These are phyloP conservation scores for Curvularia lunata DNA, from an alignment of 2,329 filamentous ascomycete species.

Conservation along the genomic window DNA sequence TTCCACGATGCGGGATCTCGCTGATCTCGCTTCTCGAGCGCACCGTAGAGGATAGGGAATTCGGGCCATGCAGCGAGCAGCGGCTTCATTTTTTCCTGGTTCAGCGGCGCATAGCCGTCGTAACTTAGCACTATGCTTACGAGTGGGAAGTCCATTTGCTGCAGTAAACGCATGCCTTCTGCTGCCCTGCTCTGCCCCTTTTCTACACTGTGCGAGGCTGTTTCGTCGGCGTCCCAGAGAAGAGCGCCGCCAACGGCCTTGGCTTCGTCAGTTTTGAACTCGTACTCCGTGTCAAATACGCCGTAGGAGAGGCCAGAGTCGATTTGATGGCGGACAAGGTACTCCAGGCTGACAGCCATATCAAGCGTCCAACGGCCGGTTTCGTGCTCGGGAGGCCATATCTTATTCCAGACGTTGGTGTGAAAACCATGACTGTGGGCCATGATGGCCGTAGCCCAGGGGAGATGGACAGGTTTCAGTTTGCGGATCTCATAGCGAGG, in stretches of 20 bases:
- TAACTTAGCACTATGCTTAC: constrained; percentile 48
- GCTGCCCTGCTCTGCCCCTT: constrained; percentile 24
- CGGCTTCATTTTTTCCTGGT: constrained; percentile 32
- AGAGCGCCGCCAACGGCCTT: constrained; percentile 32
- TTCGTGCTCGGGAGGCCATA: constrained; percentile 36
- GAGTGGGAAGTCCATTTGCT: constrained; percentile 51
- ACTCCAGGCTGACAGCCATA: constrained; percentile 15
- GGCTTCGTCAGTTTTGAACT: constrained; percentile 44
- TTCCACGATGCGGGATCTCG: constrained; percentile 38
- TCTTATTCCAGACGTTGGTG: constrained; percentile 32
- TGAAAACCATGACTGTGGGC: constrained; percentile 43
- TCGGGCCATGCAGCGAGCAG: constrained; percentile 33
- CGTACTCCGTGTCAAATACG: constrained; percentile 50
- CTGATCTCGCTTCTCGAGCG: constrained; percentile 27
- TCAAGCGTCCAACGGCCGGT: constrained; percentile 24
- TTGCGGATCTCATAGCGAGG: constrained; percentile 43
- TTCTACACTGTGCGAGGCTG: constrained; percentile 15
- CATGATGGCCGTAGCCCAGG: constrained; percentile 42
- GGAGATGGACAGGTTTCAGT: constrained; percentile 32
- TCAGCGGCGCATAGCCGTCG: constrained; percentile 36
- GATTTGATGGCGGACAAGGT: constrained; percentile 47
- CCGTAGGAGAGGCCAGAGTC: constrained; percentile 46
- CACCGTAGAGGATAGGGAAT: constrained; percentile 32
- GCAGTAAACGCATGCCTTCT: constrained; percentile 31
- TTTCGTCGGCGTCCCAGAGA: constrained; percentile 35